Evolutionary conservation across 108 stramenopile genomes (phyloP).

Genomic region (Seminavis robusta): DNA sequence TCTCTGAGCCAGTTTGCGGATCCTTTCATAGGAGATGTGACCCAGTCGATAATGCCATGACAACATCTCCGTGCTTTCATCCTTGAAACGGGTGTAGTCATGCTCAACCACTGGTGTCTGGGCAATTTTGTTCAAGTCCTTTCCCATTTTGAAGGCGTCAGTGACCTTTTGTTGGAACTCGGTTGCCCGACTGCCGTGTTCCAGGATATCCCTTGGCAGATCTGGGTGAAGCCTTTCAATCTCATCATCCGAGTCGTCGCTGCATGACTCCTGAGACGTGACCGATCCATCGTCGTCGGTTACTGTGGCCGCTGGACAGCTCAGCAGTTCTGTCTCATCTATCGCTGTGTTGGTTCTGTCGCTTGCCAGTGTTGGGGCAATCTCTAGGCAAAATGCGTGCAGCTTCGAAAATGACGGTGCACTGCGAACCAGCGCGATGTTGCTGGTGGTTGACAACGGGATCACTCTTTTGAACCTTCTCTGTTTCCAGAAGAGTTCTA

Average conservation of each 20-base stretch:
- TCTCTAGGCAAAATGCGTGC: background rate
- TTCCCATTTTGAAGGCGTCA: too few species aligned
- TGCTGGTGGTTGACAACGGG: conserved; percentile 7
- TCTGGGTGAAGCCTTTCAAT: too few species aligned
- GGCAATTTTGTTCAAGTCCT: too few species aligned
- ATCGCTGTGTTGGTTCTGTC: background rate
- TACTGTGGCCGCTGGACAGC: background rate
- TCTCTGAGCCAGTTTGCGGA: conserved; percentile 24
- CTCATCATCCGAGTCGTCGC: too few species aligned
- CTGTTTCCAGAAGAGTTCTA: conserved; percentile 9
- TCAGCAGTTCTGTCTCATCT: background rate
- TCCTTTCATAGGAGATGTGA: conserved; percentile 17
- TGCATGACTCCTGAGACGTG: too few species aligned
- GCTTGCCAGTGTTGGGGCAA: background rate
- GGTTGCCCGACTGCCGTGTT: too few species aligned
- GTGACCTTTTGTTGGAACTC: too few species aligned
- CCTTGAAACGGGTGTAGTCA: background rate
- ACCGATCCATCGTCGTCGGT: background rate
- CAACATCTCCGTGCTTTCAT: conserved; percentile 19
- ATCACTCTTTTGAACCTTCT: background rate
- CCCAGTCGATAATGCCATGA: conserved; percentile 19
- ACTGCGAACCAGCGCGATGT: background rate
- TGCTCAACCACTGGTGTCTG: too few species aligned
- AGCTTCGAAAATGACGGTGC: too few species aligned
- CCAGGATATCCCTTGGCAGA: too few species aligned